Conservation (phyloP, 305 asterid species). For the Striga hermonthica region DNA sequence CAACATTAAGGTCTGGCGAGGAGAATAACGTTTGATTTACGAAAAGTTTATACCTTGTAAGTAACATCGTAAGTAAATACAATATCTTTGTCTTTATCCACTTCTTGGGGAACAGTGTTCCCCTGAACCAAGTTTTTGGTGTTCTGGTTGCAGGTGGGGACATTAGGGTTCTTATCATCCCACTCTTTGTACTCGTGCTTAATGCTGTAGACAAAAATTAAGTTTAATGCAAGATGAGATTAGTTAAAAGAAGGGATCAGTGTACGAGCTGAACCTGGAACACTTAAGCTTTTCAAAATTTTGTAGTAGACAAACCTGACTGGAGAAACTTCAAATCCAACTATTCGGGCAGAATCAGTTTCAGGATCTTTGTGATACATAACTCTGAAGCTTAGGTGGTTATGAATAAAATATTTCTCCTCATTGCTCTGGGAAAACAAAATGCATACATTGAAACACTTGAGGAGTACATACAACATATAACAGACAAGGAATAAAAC, state of each 20-base stretch:
- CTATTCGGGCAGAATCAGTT: conserved; percentile 74
- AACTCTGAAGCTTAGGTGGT: conserved; percentile 90
- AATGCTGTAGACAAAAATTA: conserved; percentile 45
- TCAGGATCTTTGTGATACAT: conserved; percentile 82
- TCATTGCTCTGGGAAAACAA: conserved; percentile 66
- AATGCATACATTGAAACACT: conserved; percentile 28
- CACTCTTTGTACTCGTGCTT: conserved; percentile 79
- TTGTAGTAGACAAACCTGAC: conserved; percentile 47
- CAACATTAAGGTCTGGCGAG: conserved; percentile 2
- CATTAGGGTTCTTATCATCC: conserved; percentile 73
- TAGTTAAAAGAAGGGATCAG: not conserved
- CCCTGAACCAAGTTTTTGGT: conserved; percentile 62
- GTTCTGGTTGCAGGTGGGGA: conserved; percentile 71
- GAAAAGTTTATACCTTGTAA: conserved; percentile 50
- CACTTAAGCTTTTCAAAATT: not conserved
- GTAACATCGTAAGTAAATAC: conserved; percentile 76
- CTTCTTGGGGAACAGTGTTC: conserved; percentile 75
- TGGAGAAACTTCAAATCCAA: conserved; percentile 91
- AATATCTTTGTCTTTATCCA: conserved; percentile 57
- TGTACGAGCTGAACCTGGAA: not conserved
- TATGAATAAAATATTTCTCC: conserved; percentile 75
- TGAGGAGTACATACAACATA: not conserved
- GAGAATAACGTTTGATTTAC: conserved; percentile 19
- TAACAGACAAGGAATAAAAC: conserved; percentile 27
- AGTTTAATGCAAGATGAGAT: not conserved